Conservation (phyloP, 2,329 filamentous ascomycete species). For the Cadophora gregata region DNA sequence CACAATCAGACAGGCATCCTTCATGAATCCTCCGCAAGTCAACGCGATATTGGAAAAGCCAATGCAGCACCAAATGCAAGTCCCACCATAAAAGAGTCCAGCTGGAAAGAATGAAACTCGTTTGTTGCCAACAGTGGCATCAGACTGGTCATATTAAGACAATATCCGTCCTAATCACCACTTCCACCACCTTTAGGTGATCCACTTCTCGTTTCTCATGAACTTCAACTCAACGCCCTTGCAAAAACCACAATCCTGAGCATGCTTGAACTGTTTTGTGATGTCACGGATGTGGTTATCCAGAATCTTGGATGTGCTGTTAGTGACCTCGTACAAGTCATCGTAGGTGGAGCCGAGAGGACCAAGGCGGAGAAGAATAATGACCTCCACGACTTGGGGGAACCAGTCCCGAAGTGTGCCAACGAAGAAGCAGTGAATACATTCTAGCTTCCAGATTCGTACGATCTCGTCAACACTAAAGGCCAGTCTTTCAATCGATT, state of each 20-base stretch:
- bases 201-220: conserved; percentile 19
- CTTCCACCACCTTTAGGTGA: background rate
- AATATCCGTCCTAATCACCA: background rate
- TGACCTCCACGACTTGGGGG: conserved; percentile 21
- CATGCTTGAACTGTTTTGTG: conserved; percentile 7
- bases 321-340: conserved; percentile 21
- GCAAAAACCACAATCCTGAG: background rate
- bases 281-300: background rate
- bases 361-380: conserved; percentile 21
- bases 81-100: background rate
- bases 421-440: conserved; percentile 22
- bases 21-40: background rate
- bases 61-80: background rate
- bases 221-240: conserved; percentile 17
- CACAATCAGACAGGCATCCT: background rate
- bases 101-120: background rate
- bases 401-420: background rate
- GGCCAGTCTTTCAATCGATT: conserved; percentile 5
- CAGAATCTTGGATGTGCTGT: background rate
- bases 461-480: conserved; percentile 14
- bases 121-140: background rate
- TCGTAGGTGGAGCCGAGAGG: conserved; percentile 2
- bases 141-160: background rate
- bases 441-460: conserved; percentile 13
- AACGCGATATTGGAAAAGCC: background rate